phyloP scores from a whole-genome alignment of 192 early-diverging fungal genomes.

The Gonapodya prolifera region DNA sequence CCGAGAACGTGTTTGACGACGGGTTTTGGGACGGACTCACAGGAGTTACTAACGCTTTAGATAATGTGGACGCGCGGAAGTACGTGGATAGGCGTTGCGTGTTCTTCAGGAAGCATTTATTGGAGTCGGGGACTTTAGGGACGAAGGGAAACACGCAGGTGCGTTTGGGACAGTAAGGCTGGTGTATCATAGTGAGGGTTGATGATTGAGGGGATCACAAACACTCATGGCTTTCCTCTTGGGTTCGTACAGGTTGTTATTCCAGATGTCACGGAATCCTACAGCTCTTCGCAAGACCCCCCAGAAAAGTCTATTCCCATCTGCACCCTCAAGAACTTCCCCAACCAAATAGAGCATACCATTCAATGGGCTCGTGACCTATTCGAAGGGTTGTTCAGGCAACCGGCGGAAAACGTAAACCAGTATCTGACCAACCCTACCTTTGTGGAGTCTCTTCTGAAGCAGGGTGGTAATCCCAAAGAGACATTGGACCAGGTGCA shows the following conservation, averaged over 20 bases:
- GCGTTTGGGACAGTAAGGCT: not conserved
- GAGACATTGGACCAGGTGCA: constrained; percentile 66
- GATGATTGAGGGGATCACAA: not conserved
- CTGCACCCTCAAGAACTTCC: constrained; percentile 85
- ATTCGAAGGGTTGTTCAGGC: constrained; percentile 87
- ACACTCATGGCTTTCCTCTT: not conserved
- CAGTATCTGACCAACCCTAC: constrained; percentile 75
- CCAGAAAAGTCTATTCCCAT: constrained; percentile 90
- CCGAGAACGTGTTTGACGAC: constrained; percentile 85
- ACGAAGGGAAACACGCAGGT: constrained; percentile 99
- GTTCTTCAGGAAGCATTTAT: constrained; percentile 83
- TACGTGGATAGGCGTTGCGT: constrained; percentile 98
- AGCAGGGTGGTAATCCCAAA: constrained; percentile 64
- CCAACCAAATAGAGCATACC: constrained; percentile 59
- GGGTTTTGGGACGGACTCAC: constrained; percentile 78
- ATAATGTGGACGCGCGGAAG: constrained; percentile 93
- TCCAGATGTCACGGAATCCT: constrained; percentile 93
- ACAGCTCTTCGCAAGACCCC: constrained; percentile 95
- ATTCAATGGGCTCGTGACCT: constrained; percentile 88
- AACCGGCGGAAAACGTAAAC: constrained; percentile 92
- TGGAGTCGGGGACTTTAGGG: constrained; percentile 96
- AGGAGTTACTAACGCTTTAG: constrained; percentile 94
- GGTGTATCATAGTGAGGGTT: no score
- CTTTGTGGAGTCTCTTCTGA: constrained; percentile 61
- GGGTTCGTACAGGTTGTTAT: constrained; percentile 51